Conservation (phyloP, 352 stramenopile species). For the Phytophthora pistaciae region DNA sequence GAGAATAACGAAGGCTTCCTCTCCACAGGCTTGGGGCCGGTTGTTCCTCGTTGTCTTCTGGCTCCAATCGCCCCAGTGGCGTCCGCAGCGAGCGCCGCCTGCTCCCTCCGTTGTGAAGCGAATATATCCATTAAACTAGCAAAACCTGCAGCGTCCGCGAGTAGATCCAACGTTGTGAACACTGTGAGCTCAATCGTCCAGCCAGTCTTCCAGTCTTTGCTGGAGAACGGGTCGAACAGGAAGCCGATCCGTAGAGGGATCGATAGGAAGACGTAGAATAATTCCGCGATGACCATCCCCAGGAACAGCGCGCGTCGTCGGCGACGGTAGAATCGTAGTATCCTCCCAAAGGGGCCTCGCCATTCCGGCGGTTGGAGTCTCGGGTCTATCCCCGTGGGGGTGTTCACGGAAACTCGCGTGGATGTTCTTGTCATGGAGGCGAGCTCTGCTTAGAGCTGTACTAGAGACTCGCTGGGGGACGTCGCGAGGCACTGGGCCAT, state of each 20-base stretch:
- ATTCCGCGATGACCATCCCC: slow-evolving; percentile 35
- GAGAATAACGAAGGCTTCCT: slow-evolving; percentile 23
- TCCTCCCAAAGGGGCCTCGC: not conserved
- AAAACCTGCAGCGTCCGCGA: slow-evolving; percentile 56
- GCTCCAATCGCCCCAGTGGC: slow-evolving; percentile 26
- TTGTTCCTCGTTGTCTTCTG: slow-evolving; percentile 9
- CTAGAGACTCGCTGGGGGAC: not conserved
- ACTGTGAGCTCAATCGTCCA: slow-evolving; percentile 65
- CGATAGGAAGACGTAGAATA: slow-evolving; percentile 65
- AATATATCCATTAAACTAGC: slow-evolving; percentile 67
- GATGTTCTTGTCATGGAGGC: slow-evolving; percentile 18
- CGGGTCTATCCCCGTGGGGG: not conserved
- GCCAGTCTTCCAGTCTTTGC: slow-evolving; percentile 5
- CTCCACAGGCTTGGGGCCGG: slow-evolving; percentile 13
- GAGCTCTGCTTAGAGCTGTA: too few species aligned
- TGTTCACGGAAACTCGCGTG: slow-evolving; percentile 11
- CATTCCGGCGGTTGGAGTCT: not conserved
- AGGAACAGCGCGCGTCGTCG: slow-evolving; percentile 35
- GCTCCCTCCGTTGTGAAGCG: slow-evolving; percentile 40
- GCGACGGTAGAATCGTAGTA: slow-evolving; percentile 27
- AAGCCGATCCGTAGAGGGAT: slow-evolving; percentile 77
- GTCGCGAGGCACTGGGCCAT: slow-evolving; percentile 16
- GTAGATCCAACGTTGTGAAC: slow-evolving; percentile 56
- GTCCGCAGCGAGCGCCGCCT: slow-evolving; percentile 45
- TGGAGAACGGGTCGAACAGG: slow-evolving; percentile 63